Conservation (phyloP, 306 rosid genomes). For the Malus fusca region DNA sequence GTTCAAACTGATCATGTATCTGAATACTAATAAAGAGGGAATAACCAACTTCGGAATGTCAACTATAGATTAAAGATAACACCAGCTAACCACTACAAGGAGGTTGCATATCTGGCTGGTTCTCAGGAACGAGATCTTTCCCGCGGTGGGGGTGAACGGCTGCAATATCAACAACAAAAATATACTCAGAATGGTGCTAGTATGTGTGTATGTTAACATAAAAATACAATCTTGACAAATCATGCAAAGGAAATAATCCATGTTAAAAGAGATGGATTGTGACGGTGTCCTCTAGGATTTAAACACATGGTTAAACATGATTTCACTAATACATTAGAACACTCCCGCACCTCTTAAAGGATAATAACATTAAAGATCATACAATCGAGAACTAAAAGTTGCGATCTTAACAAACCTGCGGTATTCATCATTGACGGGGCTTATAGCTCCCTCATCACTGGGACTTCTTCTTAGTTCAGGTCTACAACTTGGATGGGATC, state of each 20-base stretch:
- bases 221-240: neutral
- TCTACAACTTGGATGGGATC: slow-evolving; percentile 24
- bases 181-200: neutral
- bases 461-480: slow-evolving; percentile 1
- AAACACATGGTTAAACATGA: neutral
- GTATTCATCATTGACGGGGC: slow-evolving; percentile 36
- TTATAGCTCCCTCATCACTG: neutral
- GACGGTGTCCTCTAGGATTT: neutral
- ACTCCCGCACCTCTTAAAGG: neutral
- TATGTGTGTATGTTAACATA: neutral
- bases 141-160: slow-evolving; percentile 57
- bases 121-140: slow-evolving; percentile 46
- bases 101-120: slow-evolving; percentile 16
- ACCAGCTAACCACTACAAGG: slow-evolving; percentile 30
- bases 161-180: slow-evolving; percentile 25
- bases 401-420: slow-evolving; percentile 31
- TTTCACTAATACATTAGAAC: neutral
- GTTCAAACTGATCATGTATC: slow-evolving; percentile 18
- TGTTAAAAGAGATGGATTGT: neutral
- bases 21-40: slow-evolving; percentile 14
- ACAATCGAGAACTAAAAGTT: neutral
- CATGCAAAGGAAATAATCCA: neutral
- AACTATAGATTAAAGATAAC: slow-evolving; percentile 18
- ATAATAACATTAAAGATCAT: neutral
- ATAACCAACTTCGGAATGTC: slow-evolving; percentile 6